These are phyloP conservation scores for Lodderomyces orthopsilosis DNA, from an alignment of 1,139 yeast genomes.

Conservation along the genomic window DNA sequence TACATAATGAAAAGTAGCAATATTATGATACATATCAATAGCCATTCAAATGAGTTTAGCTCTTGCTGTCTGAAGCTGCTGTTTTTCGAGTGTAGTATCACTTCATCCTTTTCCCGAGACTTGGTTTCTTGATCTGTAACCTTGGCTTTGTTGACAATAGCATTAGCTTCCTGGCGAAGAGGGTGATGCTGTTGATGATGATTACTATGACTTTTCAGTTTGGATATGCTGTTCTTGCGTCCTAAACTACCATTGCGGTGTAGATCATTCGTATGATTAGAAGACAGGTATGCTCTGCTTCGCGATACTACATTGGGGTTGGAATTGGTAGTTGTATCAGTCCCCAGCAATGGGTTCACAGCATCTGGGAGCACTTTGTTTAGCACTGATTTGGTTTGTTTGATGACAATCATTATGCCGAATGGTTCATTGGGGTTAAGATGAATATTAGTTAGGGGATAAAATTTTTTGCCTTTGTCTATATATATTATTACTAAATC, in stretches of 20 bases:
- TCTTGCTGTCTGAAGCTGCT: neutral
- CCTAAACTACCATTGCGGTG: neutral
- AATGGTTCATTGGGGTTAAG: too few relatives aligned
- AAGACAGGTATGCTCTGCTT: neutral
- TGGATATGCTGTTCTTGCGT: neutral
- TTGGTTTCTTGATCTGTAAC: neutral
- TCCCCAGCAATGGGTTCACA: neutral
- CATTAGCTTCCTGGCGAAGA: neutral
- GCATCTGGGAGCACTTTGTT: slow-evolving; percentile 12
- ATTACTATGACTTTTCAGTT: neutral
- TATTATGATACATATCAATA: neutral
- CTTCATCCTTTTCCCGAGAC: neutral
- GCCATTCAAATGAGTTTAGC: neutral
- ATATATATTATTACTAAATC: too few relatives aligned
- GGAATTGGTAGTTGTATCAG: neutral
- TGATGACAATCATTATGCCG: slow-evolving; percentile 9
- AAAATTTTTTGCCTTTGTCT: too few relatives aligned
- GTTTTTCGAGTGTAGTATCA: neutral
- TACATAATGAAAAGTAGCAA: neutral
- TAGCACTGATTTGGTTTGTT: slow-evolving; percentile 10
- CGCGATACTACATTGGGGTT: neutral
- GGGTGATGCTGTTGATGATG: neutral
- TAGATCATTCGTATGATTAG: neutral
- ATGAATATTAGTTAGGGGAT: too few relatives aligned
- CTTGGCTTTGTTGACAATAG: neutral